These are phyloP conservation scores for Tuber brumale DNA, from an alignment of 495 filamentous ascomycete genomes.

Conservation along the genomic window DNA sequence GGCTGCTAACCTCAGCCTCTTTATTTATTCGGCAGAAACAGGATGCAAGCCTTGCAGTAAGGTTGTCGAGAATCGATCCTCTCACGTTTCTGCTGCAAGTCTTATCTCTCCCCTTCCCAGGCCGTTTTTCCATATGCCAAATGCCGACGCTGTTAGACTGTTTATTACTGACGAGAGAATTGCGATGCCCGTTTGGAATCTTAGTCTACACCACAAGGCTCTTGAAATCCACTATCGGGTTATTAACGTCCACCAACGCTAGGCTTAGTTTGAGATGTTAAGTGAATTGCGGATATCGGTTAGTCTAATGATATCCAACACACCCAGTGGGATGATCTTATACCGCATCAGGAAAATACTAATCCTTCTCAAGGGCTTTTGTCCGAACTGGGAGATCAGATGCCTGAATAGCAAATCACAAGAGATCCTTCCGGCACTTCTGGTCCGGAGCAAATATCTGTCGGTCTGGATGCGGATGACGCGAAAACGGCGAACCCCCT, in stretches of 20 bases:
- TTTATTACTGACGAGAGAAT: not conserved
- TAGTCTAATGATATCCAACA: not conserved
- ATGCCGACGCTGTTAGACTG: not conserved
- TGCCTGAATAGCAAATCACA: not conserved
- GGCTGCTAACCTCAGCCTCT: not conserved
- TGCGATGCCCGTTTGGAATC: not conserved
- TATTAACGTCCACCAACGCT: not conserved
- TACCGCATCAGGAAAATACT: not conserved
- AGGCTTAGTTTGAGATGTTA: not conserved
- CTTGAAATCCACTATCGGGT: not conserved
- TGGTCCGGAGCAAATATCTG: not conserved
- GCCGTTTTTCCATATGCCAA: not conserved
- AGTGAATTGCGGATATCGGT: not conserved
- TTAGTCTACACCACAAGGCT: not conserved
- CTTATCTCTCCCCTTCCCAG: not conserved
- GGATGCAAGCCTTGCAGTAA: not conserved
- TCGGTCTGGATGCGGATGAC: not conserved
- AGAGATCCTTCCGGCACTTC: not conserved
- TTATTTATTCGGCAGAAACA: not conserved
- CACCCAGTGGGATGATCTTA: not conserved
- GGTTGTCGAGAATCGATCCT: not conserved
- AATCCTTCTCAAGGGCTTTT: not conserved
- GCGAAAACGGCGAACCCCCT: not conserved
- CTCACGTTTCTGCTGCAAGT: not conserved
- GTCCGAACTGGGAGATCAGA: not conserved